Evolutionary conservation across 495 filamentous ascomycete genomes (phyloP).

Genomic region (Schizothecium vesticola): DNA sequence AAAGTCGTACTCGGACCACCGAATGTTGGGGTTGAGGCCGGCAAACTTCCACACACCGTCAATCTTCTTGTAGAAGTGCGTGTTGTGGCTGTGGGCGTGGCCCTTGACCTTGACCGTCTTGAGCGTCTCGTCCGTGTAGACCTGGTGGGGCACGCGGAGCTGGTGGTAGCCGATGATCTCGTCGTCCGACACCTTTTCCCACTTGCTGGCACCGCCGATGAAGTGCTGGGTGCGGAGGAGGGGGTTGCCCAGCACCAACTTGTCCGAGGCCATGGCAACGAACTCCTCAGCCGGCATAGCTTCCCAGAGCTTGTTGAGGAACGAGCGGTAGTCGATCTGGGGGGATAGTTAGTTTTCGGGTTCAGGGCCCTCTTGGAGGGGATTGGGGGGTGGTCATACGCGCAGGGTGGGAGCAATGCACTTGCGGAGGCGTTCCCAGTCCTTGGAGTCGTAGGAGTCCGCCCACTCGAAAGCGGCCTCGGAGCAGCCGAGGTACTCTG

Average conservation of each 20-base stretch:
- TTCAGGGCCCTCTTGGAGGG: neutral
- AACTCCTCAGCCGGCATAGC: constrained; percentile 68
- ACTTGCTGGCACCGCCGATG: constrained; percentile 61
- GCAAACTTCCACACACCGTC: constrained; percentile 80
- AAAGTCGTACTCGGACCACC: constrained; percentile 70
- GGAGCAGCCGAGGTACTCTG: constrained; percentile 49
- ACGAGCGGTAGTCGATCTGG: constrained; percentile 67
- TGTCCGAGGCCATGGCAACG: constrained; percentile 62
- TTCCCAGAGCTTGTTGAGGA: constrained; percentile 67
- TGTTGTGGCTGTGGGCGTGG: constrained; percentile 66
- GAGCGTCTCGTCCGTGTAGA: constrained; percentile 51
- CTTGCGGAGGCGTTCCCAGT: constrained; percentile 65
- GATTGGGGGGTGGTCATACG: constrained; percentile 27
- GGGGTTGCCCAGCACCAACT: constrained; percentile 63
- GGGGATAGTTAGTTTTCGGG: neutral
- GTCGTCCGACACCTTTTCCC: constrained; percentile 63
- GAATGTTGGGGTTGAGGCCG: constrained; percentile 63
- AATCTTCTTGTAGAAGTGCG: constrained; percentile 68
- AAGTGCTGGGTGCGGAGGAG: constrained; percentile 72
- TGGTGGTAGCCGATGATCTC: constrained; percentile 71
- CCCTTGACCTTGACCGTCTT: constrained; percentile 53
- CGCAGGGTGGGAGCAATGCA: constrained; percentile 68
- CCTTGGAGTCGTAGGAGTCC: constrained; percentile 77
- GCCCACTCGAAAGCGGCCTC: constrained; percentile 67
- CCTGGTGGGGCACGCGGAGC: constrained; percentile 66